Percentiles rank a stretch among this genome's conserved stretches.
These are phyloP conservation scores for Mycena olivaceomarginata DNA, from an alignment of 768 basidiomycete species.

Conservation along the genomic window DNA sequence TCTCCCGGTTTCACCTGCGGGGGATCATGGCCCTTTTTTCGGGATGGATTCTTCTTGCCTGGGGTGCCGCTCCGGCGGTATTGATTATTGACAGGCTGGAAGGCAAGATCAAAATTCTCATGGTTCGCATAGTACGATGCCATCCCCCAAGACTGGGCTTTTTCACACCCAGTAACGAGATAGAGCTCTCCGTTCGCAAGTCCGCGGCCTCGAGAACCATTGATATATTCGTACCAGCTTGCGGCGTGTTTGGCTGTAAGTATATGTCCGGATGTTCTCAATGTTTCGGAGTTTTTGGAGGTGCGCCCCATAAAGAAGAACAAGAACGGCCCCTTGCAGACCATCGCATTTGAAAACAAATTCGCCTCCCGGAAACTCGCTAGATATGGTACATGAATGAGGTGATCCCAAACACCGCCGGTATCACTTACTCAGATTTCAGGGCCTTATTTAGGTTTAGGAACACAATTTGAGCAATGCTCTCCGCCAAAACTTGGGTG, in stretches of 20 bases:
- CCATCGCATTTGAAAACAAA: too few relatives aligned
- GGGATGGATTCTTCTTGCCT: background rate
- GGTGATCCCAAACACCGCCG: too few relatives aligned
- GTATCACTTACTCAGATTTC: too few relatives aligned
- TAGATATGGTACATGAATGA: too few relatives aligned
- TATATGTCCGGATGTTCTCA: slow-evolving; percentile 25
- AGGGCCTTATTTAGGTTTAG: too few relatives aligned
- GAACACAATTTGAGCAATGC: too few relatives aligned
- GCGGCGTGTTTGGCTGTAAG: slow-evolving; percentile 38
- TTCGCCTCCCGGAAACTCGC: too few relatives aligned
- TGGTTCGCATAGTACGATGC: slow-evolving; percentile 35
- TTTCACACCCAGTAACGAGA: slow-evolving; percentile 47
- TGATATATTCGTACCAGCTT: slow-evolving; percentile 44
- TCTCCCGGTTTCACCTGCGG: background rate
- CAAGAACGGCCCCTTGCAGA: slow-evolving; percentile 18
- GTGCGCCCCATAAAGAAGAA: slow-evolving; percentile 39
- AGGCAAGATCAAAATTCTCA: slow-evolving; percentile 1
- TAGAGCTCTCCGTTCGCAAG: slow-evolving; percentile 41
- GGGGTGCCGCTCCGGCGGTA: slow-evolving; percentile 12
- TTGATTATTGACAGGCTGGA: background rate
- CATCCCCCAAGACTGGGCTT: slow-evolving; percentile 43
- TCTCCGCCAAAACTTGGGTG: too few relatives aligned
- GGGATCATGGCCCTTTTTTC: background rate
- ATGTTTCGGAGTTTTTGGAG: slow-evolving; percentile 30
- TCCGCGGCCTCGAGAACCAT: slow-evolving; percentile 25